Evolutionary conservation across 257 asterid genomes (phyloP), one percentile per base, ranked within the genome.

Genomic region (Nicotiana undulata): DNA sequence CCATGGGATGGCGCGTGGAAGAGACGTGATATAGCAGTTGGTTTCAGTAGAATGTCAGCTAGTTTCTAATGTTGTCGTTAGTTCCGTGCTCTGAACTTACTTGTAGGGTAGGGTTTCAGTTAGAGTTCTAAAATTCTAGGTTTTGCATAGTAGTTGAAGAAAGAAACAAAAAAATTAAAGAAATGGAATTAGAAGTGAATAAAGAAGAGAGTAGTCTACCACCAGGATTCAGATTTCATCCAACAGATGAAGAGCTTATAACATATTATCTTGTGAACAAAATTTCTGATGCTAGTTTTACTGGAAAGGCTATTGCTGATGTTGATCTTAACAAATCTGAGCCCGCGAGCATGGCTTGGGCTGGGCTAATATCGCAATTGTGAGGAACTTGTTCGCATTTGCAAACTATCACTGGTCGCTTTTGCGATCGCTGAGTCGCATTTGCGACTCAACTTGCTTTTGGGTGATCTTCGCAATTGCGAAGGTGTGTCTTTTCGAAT

Each of bases 291-390:
- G 86, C 92, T 16, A 88, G 22, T 63, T 95, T 95, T 87, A 88
- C 92, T 3, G 92, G 89, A 66, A 88, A 93, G 85, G 99, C 99
- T 31, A 85, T 95, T 40, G 97, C 87, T 68, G 99, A 93, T 24
- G 99, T 93, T 7, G 99, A 93, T 89, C 97, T 95, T 82, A 95
- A 95, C 89, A 95, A 95, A 85, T 90, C 90, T 40, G 99, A 95
- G 89, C 99, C 99, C n/a, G n/a, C n/a, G n/a, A n/a, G n/a, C n/a
- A 26, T 26, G 46, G 10, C 10, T 37, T 37, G 46, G 46, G 9
- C 0, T 7, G 2, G 46, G 46, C 3, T 37, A 37, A 37, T 37
- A 37, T 37, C 10, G 46, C 46, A 37, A 37, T 37, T 37, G 46
- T 2, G 46, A 37, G 10, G 1, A 37, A 37, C 46, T 37, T 37